phyloP scores from a whole-genome alignment of 1,284 basidiomycete genomes.

The Trametes pubescens region DNA sequence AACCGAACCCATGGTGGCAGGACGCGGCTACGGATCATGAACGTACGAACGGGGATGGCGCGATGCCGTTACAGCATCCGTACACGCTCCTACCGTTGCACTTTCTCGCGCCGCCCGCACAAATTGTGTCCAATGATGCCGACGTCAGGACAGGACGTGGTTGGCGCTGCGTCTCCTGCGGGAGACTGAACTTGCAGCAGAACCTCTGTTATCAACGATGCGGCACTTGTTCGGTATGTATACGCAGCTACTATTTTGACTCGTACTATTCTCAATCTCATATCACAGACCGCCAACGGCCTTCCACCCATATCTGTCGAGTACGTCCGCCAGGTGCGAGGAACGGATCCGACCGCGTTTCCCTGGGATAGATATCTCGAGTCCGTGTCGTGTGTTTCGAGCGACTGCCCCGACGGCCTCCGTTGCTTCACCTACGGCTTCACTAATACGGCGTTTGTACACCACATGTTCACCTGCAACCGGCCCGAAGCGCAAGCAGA shows the following conservation, averaged over 20 bases:
- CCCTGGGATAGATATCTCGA: slow-evolving; percentile 42
- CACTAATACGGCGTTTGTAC: slow-evolving; percentile 33
- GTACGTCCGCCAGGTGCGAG: slow-evolving; percentile 43
- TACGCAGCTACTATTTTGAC: not conserved
- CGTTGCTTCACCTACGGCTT: slow-evolving; percentile 44
- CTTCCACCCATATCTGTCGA: slow-evolving; percentile 35
- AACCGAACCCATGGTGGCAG: slow-evolving; percentile 32
- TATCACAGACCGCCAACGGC: slow-evolving; percentile 34
- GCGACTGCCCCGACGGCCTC: slow-evolving; percentile 41
- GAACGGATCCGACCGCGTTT: slow-evolving; percentile 36
- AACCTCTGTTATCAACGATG: slow-evolving; percentile 49
- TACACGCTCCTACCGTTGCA: slow-evolving; percentile 47
- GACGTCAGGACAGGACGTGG: slow-evolving; percentile 34
- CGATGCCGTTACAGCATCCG: slow-evolving; percentile 23
- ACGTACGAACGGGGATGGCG: not conserved
- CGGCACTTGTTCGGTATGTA: slow-evolving; percentile 43
- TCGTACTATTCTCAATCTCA: not conserved
- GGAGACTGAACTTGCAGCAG: slow-evolving; percentile 48
- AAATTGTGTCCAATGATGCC: slow-evolving; percentile 19
- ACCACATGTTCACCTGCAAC: slow-evolving; percentile 53
- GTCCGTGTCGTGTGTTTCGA: slow-evolving; percentile 28
- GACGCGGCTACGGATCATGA: not conserved
- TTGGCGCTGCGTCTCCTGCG: slow-evolving; percentile 49
- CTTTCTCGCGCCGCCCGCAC: slow-evolving; percentile 33
- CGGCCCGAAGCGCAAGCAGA: slow-evolving; percentile 42